These are phyloP conservation scores for Eucalyptus curtisii DNA, from an alignment of 345 rosid species.

Conservation along the genomic window DNA sequence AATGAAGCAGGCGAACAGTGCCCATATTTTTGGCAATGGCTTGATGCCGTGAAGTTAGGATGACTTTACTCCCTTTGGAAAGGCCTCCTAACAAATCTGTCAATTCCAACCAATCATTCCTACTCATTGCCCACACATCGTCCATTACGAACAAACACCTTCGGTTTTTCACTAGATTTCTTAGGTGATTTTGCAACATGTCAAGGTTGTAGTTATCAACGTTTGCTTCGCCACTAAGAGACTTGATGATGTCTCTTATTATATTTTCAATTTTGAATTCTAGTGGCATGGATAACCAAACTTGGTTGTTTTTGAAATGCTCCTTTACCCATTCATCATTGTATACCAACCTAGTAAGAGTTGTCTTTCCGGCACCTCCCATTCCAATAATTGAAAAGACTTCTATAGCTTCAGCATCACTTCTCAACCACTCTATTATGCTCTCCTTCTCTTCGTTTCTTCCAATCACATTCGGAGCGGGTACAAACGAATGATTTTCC, in stretches of 20 bases:
- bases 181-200: background rate
- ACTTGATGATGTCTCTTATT: background rate
- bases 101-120: background rate
- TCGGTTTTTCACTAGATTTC: background rate
- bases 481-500: no score
- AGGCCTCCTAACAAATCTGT: background rate
- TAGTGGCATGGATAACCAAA: background rate
- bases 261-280: background rate
- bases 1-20: background rate
- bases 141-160: background rate
- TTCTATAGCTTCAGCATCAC: no score
- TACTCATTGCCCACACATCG: background rate
- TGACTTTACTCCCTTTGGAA: background rate
- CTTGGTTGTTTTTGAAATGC: background rate
- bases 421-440: rapidly evolving
- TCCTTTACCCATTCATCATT: no score
- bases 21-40: background rate
- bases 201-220: background rate
- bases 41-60: background rate
- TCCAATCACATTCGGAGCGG: no score
- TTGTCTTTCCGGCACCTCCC: no score
- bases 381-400: no score
- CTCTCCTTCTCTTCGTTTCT: no score
- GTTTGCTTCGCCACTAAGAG: background rate
- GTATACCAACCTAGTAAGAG: rapidly evolving